These are phyloP conservation scores for Pisolithus microcarpus DNA, from an alignment of 768 basidiomycete species.

Conservation along the genomic window DNA sequence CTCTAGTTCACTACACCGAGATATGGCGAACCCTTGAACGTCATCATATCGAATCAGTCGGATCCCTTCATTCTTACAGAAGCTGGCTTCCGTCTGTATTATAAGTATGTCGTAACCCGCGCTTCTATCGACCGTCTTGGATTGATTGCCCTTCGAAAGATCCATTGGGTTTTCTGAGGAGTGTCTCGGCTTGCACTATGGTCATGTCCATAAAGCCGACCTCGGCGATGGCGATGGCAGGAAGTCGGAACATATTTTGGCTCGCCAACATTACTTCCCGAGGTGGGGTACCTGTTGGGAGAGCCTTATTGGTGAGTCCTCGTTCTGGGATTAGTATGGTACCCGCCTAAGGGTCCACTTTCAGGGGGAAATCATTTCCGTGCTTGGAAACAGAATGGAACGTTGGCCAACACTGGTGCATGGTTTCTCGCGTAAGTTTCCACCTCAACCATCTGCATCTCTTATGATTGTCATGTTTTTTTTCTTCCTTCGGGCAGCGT, in stretches of 20 bases:
- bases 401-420: conserved; percentile 60
- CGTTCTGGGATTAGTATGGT: background rate
- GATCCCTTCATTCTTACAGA: conserved; percentile 79
- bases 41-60: conserved; percentile 72
- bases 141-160: conserved; percentile 27
- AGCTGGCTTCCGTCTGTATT: conserved; percentile 58
- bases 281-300: conserved; percentile 87
- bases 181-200: conserved; percentile 74
- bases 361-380: conserved; percentile 83
- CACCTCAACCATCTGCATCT: background rate
- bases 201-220: conserved; percentile 69
- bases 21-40: conserved; percentile 77
- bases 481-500: conserved; percentile 35
- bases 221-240: conserved; percentile 76
- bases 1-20: conserved; percentile 55
- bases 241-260: conserved; percentile 62
- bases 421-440: conserved; percentile 75
- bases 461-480: background rate
- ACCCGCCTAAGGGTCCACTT: conserved; percentile 3
- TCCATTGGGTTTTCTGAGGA: conserved; percentile 80
- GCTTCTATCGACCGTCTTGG: background rate
- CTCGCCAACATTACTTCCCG: conserved; percentile 73
- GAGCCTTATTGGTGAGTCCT: conserved; percentile 51
- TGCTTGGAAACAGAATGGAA: conserved; percentile 85
- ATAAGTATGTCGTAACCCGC: conserved; percentile 40